These are phyloP conservation scores for Mortierella sp. DNA, from an alignment of 371 early-diverging fungal genomes.

Conservation along the genomic window DNA sequence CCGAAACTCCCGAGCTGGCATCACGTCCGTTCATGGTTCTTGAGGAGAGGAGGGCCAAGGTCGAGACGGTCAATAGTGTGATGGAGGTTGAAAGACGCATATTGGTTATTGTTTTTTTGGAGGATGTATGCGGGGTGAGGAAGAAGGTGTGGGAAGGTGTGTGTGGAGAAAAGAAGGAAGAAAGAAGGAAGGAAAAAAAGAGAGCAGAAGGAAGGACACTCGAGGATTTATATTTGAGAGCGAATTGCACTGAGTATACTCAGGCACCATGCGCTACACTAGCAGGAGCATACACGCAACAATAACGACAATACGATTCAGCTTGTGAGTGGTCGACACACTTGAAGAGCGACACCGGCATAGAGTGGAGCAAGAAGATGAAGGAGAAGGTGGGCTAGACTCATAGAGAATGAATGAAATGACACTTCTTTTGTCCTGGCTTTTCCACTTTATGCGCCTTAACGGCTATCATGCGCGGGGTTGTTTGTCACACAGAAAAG, in stretches of 20 bases:
- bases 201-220: not conserved
- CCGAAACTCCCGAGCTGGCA: slow-evolving; percentile 24
- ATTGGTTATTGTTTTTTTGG: not conserved
- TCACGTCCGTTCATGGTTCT: slow-evolving; percentile 6
- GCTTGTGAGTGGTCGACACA: not conserved
- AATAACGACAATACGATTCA: not conserved
- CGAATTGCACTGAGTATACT: not conserved
- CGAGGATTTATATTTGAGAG: not conserved
- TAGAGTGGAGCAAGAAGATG: no score
- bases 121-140: not conserved
- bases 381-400: not conserved
- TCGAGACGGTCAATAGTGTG: slow-evolving; percentile 29
- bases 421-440: no score
- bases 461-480: slow-evolving; percentile 4
- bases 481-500: slow-evolving; percentile 5
- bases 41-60: slow-evolving; percentile 27
- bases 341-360: no score
- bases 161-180: slow-evolving; percentile 13
- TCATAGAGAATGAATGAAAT: not conserved
- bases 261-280: slow-evolving; percentile 12
- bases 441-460: not conserved
- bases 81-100: slow-evolving; percentile 48
- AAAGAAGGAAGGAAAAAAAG: not conserved
- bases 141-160: not conserved
- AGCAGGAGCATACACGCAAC: not conserved